Percentiles rank a stretch among this genome's conserved stretches.
phyloP scores from a whole-genome alignment of 305 asterid genomes.

The Fraxinus albicans region DNA sequence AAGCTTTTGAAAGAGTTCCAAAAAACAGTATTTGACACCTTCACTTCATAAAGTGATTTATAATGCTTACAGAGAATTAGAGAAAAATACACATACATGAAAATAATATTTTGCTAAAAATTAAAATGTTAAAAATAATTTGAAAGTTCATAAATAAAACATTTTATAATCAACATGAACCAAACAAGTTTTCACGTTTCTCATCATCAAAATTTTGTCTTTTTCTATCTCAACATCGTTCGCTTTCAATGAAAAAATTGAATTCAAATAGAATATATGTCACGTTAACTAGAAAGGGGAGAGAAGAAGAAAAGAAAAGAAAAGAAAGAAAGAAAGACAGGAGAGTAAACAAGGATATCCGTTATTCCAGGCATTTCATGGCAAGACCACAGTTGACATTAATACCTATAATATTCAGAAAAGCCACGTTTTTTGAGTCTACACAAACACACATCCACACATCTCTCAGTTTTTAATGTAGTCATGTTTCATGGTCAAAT shows the following conservation, averaged over 20 bases:
- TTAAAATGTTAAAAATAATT: not conserved
- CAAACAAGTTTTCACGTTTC: not conserved
- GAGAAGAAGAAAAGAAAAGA: not conserved
- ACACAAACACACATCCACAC: not conserved
- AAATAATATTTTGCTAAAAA: not conserved
- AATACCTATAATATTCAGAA: not conserved
- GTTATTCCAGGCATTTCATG: not conserved
- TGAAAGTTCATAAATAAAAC: not conserved
- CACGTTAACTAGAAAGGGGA: not conserved
- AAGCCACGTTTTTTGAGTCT: not conserved
- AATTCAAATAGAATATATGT: not conserved
- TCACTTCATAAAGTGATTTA: not conserved
- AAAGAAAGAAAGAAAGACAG: not conserved
- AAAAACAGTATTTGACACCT: not conserved
- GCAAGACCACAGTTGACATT: not conserved
- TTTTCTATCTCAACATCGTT: not conserved
- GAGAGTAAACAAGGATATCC: not conserved
- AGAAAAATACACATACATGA: not conserved
- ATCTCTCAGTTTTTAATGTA: not conserved
- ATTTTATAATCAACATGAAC: not conserved
- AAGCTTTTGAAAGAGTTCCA: not conserved
- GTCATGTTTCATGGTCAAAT: not conserved
- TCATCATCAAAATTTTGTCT: not conserved
- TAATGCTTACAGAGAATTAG: not conserved
- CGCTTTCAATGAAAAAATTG: not conserved